Conservation (phyloP, 2,329 filamentous ascomycete genomes). For the Paraphoma sp. region DNA sequence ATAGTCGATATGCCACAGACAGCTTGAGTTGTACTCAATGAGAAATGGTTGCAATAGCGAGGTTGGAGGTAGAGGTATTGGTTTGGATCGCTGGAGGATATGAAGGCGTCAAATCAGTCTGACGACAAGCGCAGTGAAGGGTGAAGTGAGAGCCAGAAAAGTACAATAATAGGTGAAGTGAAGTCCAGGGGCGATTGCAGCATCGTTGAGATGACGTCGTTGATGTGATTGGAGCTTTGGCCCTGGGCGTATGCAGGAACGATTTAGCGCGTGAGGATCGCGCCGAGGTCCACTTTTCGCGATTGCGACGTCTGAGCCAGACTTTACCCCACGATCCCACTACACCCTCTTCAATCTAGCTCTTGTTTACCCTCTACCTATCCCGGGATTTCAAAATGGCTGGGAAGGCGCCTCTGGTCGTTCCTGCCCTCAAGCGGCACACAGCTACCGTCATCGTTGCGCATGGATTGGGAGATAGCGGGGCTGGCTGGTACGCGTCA, state of each 20-base stretch:
- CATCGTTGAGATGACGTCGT: conserved; percentile 40
- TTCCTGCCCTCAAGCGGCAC: conserved; percentile 81
- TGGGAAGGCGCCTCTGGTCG: conserved; percentile 62
- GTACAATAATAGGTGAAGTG: neutral
- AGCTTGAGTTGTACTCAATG: conserved; percentile 10
- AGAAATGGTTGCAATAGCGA: neutral
- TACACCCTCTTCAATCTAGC: conserved; percentile 3
- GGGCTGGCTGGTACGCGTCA: conserved; percentile 70
- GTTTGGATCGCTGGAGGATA: neutral
- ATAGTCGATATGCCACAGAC: conserved; percentile 8
- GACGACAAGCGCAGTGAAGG: neutral
- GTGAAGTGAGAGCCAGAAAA: neutral
- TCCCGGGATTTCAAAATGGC: conserved; percentile 30
- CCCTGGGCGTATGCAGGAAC: conserved; percentile 31
- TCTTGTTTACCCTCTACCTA: conserved; percentile 4
- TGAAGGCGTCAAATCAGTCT: neutral
- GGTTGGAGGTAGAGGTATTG: neutral
- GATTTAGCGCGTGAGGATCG: conserved; percentile 21
- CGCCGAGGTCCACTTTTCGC: conserved; percentile 24
- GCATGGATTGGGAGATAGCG: conserved; percentile 86
- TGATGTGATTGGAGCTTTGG: conserved; percentile 39
- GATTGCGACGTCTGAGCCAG: conserved; percentile 4
- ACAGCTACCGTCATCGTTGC: conserved; percentile 95
- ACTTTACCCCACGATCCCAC: conserved; percentile 22
- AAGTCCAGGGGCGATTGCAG: conserved; percentile 20